These are phyloP conservation scores for Tolypocladium amazonense DNA, from an alignment of 2,329 filamentous ascomycete species.

Conservation along the genomic window DNA sequence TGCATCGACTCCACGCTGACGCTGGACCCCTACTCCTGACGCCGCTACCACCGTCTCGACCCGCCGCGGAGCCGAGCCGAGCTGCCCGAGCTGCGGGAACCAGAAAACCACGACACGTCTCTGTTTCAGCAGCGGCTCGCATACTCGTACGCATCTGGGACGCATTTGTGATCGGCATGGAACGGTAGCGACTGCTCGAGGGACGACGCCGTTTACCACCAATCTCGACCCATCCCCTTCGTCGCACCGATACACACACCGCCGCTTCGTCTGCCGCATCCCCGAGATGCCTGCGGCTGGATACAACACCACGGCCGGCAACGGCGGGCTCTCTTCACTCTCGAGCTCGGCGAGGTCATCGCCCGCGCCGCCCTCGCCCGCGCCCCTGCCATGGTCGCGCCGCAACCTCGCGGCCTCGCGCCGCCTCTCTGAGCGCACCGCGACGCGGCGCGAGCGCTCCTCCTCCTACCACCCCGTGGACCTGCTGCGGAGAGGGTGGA, in stretches of 20 bases:
- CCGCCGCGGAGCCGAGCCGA: not conserved
- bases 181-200: not conserved
- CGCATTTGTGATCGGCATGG: not conserved
- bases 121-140: not conserved
- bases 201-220: not conserved
- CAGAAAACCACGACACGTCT: not conserved
- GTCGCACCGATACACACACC: not conserved
- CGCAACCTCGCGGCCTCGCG: slow-evolving; percentile 2
- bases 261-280: not conserved
- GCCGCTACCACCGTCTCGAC: not conserved
- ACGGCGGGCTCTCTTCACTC: slow-evolving; percentile 2
- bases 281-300: not conserved
- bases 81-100: not conserved
- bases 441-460: slow-evolving; percentile 16
- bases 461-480: not conserved
- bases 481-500: slow-evolving; percentile 24
- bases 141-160: not conserved
- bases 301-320: not conserved
- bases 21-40: not conserved
- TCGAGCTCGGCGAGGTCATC: not conserved
- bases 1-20: not conserved
- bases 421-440: slow-evolving; percentile 26
- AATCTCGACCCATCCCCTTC: too few relatives aligned
- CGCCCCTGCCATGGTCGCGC: not conserved
- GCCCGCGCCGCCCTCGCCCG: not conserved